phyloP scores from a whole-genome alignment of 768 basidiomycete species.

The Mycena leptocephala region DNA sequence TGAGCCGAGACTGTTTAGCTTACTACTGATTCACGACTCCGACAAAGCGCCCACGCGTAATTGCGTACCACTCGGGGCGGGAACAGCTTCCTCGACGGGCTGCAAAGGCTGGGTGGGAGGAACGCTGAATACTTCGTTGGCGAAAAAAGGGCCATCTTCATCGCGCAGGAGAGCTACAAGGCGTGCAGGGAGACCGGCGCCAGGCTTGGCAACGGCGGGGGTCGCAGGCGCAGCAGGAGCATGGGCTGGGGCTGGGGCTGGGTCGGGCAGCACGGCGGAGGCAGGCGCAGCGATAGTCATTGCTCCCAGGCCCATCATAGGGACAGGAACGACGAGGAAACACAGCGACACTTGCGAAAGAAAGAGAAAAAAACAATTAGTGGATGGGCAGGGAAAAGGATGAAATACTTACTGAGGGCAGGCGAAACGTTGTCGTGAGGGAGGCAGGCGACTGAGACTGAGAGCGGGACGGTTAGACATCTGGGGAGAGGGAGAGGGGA shows the following conservation, averaged over 20 bases:
- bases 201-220: not conserved
- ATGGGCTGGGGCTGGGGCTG: not conserved
- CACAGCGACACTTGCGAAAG: not conserved
- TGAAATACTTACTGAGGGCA: no score
- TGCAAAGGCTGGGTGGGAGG: not conserved
- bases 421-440: no score
- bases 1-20: not conserved
- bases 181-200: not conserved
- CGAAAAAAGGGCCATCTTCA: no score
- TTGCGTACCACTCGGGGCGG: conserved; percentile 5
- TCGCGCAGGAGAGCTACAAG: no score
- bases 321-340: no score
- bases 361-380: not conserved
- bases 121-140: no score
- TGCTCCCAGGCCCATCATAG: not conserved
- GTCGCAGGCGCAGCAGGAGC: not conserved
- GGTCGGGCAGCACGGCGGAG: not conserved
- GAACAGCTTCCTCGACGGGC: not conserved
- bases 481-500: no score
- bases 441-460: no score
- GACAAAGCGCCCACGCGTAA: conserved; percentile 5
- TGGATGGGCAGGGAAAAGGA: no score
- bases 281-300: not conserved
- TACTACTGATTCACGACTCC: conserved; percentile 2
- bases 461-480: no score